A percentile compares a stretch with the other conserved stretches of the same genome.
phyloP scores from a whole-genome alignment of 2,329 filamentous ascomycete species.

The Helotiales sp. region DNA sequence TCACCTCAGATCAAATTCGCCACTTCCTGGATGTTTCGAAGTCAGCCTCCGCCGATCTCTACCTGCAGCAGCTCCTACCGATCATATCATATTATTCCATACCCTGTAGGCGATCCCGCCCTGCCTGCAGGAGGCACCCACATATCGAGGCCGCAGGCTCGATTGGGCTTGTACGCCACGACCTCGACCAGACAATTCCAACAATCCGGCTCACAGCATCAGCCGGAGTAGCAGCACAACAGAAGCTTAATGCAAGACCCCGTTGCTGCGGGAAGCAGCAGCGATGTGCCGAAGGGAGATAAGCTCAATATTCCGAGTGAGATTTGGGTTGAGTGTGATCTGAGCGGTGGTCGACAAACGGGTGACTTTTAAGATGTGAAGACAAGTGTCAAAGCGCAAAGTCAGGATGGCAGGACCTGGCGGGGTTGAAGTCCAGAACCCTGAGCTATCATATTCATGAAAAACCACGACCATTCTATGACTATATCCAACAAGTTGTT shows the following conservation, averaged over 20 bases:
- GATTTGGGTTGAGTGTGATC: neutral
- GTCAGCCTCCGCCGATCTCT: neutral
- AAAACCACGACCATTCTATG: too few species aligned
- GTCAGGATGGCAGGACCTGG: neutral
- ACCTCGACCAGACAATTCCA: neutral
- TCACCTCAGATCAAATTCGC: neutral
- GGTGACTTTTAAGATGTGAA: neutral
- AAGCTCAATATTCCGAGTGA: neutral
- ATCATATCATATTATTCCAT: neutral
- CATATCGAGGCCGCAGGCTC: neutral
- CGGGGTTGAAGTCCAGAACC: neutral
- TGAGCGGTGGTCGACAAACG: neutral
- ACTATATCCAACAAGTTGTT: too few species aligned
- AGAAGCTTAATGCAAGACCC: neutral
- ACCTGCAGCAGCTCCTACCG: neutral
- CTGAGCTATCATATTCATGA: constrained; percentile 2
- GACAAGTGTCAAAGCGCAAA: neutral
- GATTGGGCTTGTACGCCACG: neutral
- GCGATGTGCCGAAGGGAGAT: neutral
- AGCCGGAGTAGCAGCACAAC: neutral
- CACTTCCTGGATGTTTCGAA: neutral
- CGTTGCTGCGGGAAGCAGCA: neutral
- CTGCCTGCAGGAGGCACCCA: neutral
- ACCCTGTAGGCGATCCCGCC: neutral
- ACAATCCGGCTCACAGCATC: neutral